Percentiles rank a stretch among this genome's conserved stretches.
These are phyloP conservation scores for Emmonsiellopsis sp. DNA, from an alignment of 2,329 filamentous ascomycete species.

Conservation along the genomic window DNA sequence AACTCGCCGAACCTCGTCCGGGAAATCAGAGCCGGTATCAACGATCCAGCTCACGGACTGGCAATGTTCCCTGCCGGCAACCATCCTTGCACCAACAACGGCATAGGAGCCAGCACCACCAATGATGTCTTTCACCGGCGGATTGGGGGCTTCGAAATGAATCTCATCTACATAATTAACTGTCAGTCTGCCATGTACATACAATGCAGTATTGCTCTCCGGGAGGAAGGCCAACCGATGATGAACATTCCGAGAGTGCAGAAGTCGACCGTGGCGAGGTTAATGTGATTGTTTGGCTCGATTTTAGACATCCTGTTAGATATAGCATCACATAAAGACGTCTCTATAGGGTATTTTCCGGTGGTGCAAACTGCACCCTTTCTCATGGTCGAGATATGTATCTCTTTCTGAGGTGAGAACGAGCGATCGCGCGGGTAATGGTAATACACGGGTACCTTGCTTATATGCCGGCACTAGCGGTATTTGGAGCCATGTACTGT, in stretches of 20 bases:
- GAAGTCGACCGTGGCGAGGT: conserved; percentile 40
- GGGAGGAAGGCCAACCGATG: conserved; percentile 38
- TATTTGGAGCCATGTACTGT: not conserved
- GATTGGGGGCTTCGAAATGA: conserved; percentile 63
- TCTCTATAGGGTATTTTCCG: not conserved
- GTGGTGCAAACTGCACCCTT: too few relatives aligned
- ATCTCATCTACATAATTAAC: conserved; percentile 65
- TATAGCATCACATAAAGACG: not conserved
- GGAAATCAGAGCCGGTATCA: conserved; percentile 84
- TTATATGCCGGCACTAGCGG: not conserved
- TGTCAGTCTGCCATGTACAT: not conserved
- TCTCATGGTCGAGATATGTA: too few relatives aligned
- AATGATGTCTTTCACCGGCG: conserved; percentile 64
- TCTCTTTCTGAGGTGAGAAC: too few relatives aligned
- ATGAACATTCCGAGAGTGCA: conserved; percentile 57
- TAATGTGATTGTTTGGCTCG: not conserved
- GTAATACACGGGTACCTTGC: not conserved
- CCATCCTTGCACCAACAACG: conserved; percentile 78
- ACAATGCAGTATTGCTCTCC: not conserved
- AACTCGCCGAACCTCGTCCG: conserved; percentile 50
- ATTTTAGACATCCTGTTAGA: conserved; percentile 1
- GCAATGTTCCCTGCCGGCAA: conserved; percentile 62
- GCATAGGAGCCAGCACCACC: conserved; percentile 84
- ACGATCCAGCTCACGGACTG: conserved; percentile 78
- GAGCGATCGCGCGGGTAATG: not conserved